Percentiles rank a stretch among this genome's conserved stretches.
Evolutionary conservation across 768 basidiomycete genomes (phyloP).

Genomic region (Boletus eberwhitei): DNA sequence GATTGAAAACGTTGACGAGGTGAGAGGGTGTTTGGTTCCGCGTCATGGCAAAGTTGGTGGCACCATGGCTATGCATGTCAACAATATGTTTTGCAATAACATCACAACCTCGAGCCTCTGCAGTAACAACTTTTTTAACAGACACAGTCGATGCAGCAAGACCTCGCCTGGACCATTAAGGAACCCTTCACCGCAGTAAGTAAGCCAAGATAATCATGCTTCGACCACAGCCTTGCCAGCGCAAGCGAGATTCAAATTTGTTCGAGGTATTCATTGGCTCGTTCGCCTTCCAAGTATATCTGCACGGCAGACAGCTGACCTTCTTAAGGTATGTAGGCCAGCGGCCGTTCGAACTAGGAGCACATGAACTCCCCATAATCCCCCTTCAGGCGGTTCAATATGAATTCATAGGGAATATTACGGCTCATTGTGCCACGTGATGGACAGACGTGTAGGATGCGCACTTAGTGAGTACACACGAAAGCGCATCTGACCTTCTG

Average conservation of each 20-base stretch:
- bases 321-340: not conserved
- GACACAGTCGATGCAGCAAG: not conserved
- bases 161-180: not conserved
- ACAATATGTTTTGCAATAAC: not conserved
- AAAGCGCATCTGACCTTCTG: not conserved
- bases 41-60: not conserved
- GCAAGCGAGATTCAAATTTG: not conserved
- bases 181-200: too few species aligned
- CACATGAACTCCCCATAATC: not conserved
- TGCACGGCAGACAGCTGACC: not conserved
- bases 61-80: slow-evolving; percentile 5
- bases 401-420: not conserved
- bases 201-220: not conserved
- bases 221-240: not conserved
- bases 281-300: not conserved
- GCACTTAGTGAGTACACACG: too few species aligned
- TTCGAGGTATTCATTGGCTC: not conserved
- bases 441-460: not conserved
- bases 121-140: too few species aligned
- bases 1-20: too few species aligned
- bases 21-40: not conserved
- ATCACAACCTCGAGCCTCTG: not conserved
- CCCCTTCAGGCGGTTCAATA: not conserved
- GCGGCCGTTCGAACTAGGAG: not conserved
- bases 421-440: not conserved